Base-by-base conservation (phyloP, 1,284 basidiomycete genomes). In the Apiotrichum veenhuisii region DNA sequence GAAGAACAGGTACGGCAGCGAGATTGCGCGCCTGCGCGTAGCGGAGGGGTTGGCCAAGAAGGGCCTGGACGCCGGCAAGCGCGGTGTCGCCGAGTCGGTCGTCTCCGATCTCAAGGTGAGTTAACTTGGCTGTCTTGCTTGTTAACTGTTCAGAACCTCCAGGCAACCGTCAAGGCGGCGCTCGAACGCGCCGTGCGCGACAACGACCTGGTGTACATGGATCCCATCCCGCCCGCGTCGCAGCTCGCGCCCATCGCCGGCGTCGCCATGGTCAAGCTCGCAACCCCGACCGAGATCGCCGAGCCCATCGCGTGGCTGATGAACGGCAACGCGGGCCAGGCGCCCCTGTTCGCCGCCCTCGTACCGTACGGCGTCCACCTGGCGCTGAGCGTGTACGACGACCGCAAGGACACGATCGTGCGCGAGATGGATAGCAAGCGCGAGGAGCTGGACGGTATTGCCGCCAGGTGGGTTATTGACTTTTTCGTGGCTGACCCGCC, bases 201-300 rank as follows among this genome's bases (percentile, higher is more conserved):
- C 74, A 99, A 99, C 70, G 90, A 97, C 73, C 80, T 98, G 7
- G 96, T 99, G 51, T 99, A 98, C 77, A 89, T 97, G 64, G 83
- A 91, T 56, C 86, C 90, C 45, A 82, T 96, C 0, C 93, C 92
- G 0, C 79, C 90, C 0, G 70, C 83, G 1, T 84, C 88, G 2
- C 82, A 86, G 27, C 81, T 97, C 5, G 77, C 87, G 0, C 72
- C 82, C 0, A 86, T 98, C 46, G 77, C 80, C 40, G 84, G 85
- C 23, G 84, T 85, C 2, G 77, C 82, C 5, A 85, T 98, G 76
- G 90, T 87, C 33, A 83, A 87, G 62, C 74, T 85, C 2, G 81
- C 78, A 14, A 70, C 85, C 2, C 85, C 87, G 0, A 71, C 80
- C 0, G 86, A 84, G 17, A 75, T 97, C 20, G 74, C 77, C 11